A percentile compares a stretch with the other conserved stretches of the same genome.
Evolutionary conservation across 805 yeast genomes (phyloP).

Genomic region (Cyberlindnera saturnus): DNA sequence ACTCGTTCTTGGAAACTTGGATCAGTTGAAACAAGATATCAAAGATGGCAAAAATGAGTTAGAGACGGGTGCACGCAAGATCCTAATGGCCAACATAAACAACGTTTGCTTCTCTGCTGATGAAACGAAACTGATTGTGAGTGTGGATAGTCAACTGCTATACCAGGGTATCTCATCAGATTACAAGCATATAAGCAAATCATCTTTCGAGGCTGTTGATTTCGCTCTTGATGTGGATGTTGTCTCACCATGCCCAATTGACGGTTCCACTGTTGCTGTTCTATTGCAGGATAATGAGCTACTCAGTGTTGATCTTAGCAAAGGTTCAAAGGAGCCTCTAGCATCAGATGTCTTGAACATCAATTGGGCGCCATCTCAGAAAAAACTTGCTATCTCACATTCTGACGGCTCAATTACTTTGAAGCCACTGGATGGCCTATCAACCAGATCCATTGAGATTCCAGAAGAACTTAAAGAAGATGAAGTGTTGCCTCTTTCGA

Average conservation of each 20-base stretch:
- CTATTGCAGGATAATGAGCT: constrained; percentile 14
- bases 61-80: constrained; percentile 15
- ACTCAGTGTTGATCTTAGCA: constrained; percentile 8
- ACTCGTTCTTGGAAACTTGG: constrained; percentile 31
- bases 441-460: constrained; percentile 2
- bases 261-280: constrained; percentile 13
- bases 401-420: constrained; percentile 13
- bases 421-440: constrained; percentile 8
- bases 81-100: constrained; percentile 22
- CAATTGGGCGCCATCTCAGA: constrained; percentile 20
- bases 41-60: constrained; percentile 16
- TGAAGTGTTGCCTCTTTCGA: constrained; percentile 10
- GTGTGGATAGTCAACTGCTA: constrained; percentile 20
- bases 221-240: constrained; percentile 11
- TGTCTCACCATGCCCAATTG: constrained; percentile 20
- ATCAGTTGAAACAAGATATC: constrained; percentile 27
- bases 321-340: neutral
- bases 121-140: constrained; percentile 26
- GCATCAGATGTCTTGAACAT: constrained; percentile 18
- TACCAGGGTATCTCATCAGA: constrained; percentile 8
- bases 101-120: constrained; percentile 27
- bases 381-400: constrained; percentile 13
- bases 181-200: neutral
- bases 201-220: constrained; percentile 9
- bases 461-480: constrained; percentile 17